Conservation (phyloP, 2,329 filamentous ascomycete species). For the Epichloe brachyelytri region DNA sequence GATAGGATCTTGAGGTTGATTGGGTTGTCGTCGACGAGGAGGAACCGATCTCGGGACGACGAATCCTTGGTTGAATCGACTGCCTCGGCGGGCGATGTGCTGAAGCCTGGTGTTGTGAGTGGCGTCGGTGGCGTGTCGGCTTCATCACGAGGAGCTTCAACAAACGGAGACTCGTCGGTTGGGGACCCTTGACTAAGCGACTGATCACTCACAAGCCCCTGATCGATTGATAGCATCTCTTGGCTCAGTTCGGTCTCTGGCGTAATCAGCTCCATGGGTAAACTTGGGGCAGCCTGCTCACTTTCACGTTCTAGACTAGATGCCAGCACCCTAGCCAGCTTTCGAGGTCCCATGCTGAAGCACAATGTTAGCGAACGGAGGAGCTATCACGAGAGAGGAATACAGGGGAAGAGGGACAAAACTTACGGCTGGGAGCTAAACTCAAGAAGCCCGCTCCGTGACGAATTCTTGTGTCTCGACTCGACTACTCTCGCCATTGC, state of each 20-base stretch:
- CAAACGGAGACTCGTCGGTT: not conserved
- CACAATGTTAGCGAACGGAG: not conserved
- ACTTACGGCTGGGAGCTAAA: constrained; percentile 27
- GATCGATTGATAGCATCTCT: not conserved
- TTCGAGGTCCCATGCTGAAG: constrained; percentile 22
- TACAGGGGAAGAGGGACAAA: not conserved
- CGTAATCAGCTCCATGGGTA: not conserved
- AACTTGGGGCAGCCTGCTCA: not conserved
- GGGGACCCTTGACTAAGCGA: not conserved
- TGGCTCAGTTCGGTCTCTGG: not conserved
- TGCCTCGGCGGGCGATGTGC: not conserved
- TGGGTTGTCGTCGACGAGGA: constrained; percentile 24
- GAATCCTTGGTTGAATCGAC: not conserved
- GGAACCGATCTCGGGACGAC: not conserved
- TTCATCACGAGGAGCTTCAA: not conserved
- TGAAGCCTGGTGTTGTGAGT: not conserved
- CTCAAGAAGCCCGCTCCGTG: constrained; percentile 13
- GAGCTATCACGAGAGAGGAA: not conserved
- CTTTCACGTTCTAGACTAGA: not conserved
- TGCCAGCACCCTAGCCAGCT: constrained; percentile 12
- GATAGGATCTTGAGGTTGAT: constrained; percentile 22
- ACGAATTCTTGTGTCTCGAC: not conserved
- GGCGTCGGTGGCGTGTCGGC: not conserved
- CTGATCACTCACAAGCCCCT: not conserved
- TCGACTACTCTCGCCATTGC: constrained; percentile 12